Conservation (phyloP, 2,329 filamentous ascomycete species). For the Pseudocercospora crystallina region DNA sequence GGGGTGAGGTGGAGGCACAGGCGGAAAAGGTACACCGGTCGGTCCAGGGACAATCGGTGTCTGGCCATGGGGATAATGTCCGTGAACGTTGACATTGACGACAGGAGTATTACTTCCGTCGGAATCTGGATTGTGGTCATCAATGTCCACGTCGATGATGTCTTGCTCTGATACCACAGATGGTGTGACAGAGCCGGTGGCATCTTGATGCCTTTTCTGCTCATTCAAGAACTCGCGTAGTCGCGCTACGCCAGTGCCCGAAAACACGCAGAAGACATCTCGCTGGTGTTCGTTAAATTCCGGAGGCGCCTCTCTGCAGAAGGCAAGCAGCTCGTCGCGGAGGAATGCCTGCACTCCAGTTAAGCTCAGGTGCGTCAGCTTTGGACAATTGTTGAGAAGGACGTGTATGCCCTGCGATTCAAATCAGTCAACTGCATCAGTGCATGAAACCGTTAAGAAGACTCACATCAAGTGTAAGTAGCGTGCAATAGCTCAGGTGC, state of each 20-base stretch:
- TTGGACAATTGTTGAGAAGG: slow-evolving; percentile 85
- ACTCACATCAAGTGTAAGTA: slow-evolving; percentile 76
- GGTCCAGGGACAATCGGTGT: slow-evolving; percentile 28
- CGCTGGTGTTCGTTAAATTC: slow-evolving; percentile 96
- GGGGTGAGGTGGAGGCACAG: slow-evolving; percentile 1
- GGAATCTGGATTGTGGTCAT: slow-evolving; percentile 29
- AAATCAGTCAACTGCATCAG: slow-evolving; percentile 31
- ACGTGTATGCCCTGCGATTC: slow-evolving; percentile 74
- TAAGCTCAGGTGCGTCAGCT: slow-evolving; percentile 88
- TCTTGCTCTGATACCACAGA: slow-evolving; percentile 29
- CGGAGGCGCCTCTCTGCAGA: slow-evolving; percentile 82
- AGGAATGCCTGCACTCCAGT: slow-evolving; percentile 93
- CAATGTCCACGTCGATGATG: slow-evolving; percentile 32
- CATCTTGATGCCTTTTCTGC: slow-evolving; percentile 24
- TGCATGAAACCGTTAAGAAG: background rate
- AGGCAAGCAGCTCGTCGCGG: slow-evolving; percentile 76
- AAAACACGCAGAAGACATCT: slow-evolving; percentile 96
- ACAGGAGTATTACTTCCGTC: slow-evolving; percentile 32
- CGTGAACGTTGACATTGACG: slow-evolving; percentile 30
- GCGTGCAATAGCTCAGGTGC: slow-evolving; percentile 91
- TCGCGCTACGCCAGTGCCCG: slow-evolving; percentile 74
- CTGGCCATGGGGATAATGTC: slow-evolving; percentile 25
- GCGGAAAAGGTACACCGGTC: slow-evolving; percentile 18
- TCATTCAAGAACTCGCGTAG: slow-evolving; percentile 77
- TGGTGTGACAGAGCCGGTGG: slow-evolving; percentile 19